Conservation (phyloP, 2,329 filamentous ascomycete genomes). For the Byssothecium circinans region DNA sequence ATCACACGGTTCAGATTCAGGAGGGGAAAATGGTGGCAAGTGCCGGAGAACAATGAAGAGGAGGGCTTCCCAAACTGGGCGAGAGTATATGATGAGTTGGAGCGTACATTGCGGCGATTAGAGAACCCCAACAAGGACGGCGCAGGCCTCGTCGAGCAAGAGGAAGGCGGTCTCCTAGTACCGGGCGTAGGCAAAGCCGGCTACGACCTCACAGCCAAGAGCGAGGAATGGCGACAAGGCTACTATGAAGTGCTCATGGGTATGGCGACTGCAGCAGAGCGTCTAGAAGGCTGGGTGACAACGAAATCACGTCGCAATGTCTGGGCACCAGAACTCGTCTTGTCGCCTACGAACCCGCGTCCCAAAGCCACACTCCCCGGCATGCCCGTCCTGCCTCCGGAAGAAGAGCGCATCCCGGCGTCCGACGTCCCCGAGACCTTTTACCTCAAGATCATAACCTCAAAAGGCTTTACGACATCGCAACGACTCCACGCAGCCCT, state of each 20-base stretch:
- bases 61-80: slow-evolving; percentile 71
- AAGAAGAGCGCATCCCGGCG: slow-evolving; percentile 73
- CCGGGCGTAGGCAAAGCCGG: slow-evolving; percentile 50
- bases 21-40: slow-evolving; percentile 51
- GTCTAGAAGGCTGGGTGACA: slow-evolving; percentile 75
- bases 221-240: slow-evolving; percentile 80
- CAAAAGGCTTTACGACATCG: slow-evolving; percentile 73
- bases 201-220: slow-evolving; percentile 72
- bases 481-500: slow-evolving; percentile 82
- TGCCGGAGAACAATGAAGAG: slow-evolving; percentile 60
- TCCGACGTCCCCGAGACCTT: slow-evolving; percentile 70
- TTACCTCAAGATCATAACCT: slow-evolving; percentile 81
- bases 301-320: slow-evolving; percentile 65
- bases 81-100: slow-evolving; percentile 62
- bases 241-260: slow-evolving; percentile 84
- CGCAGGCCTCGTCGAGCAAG: slow-evolving; percentile 61
- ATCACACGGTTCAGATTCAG: slow-evolving; percentile 69
- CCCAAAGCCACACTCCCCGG: slow-evolving; percentile 72
- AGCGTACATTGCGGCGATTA: slow-evolving; percentile 64
- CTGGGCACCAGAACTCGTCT: slow-evolving; percentile 72
- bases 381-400: slow-evolving; percentile 65
- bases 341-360: slow-evolving; percentile 80
- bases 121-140: slow-evolving; percentile 73
- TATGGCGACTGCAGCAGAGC: slow-evolving; percentile 73
- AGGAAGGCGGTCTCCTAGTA: slow-evolving; percentile 51